phyloP scores from a whole-genome alignment of 2,329 filamentous ascomycete genomes.

The Cladosporium sp. region DNA sequence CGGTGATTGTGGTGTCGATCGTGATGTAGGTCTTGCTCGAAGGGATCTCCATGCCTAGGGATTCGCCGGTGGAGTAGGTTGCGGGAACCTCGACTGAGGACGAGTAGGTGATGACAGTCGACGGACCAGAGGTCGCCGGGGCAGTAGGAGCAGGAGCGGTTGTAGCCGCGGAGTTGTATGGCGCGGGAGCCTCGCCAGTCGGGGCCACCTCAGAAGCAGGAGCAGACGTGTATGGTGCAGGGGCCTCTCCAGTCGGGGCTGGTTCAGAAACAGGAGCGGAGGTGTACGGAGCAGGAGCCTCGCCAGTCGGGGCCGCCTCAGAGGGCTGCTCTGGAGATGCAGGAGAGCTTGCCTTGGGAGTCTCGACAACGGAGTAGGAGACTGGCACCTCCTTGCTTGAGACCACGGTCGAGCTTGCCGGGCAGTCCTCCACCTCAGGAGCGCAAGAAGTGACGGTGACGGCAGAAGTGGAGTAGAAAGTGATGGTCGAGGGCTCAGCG shows the following conservation, averaged over 20 bases:
- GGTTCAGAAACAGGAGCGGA: constrained; percentile 14
- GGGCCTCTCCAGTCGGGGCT: constrained; percentile 11
- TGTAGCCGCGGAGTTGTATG: constrained; percentile 5
- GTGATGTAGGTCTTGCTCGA: constrained; percentile 26
- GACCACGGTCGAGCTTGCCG: constrained; percentile 19
- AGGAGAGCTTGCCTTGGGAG: constrained; percentile 15
- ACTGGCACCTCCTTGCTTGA: constrained; percentile 14
- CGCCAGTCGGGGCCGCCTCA: constrained; percentile 9
- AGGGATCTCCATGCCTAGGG: constrained; percentile 27
- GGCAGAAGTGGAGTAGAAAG: constrained; percentile 16
- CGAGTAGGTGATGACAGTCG: constrained; percentile 39
- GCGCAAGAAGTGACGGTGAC: constrained; percentile 35
- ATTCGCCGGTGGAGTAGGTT: constrained; percentile 32
- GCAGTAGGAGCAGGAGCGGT: constrained; percentile 10
- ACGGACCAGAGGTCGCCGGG: constrained; percentile 19
- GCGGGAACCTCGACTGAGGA: constrained; percentile 30
- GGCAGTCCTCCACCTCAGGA: constrained; percentile 30
- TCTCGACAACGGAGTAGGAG: constrained; percentile 1
- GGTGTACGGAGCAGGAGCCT: not conserved
- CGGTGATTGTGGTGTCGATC: constrained; percentile 37
- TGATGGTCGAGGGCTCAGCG: constrained; percentile 14
- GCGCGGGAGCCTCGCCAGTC: constrained; percentile 3
- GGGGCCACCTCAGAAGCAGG: constrained; percentile 16
- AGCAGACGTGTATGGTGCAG: too few species aligned
- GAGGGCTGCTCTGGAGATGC: constrained; percentile 1